Evolutionary conservation across 2,329 filamentous ascomycete species (phyloP).

Genomic region (Fusarium agapanthi): DNA sequence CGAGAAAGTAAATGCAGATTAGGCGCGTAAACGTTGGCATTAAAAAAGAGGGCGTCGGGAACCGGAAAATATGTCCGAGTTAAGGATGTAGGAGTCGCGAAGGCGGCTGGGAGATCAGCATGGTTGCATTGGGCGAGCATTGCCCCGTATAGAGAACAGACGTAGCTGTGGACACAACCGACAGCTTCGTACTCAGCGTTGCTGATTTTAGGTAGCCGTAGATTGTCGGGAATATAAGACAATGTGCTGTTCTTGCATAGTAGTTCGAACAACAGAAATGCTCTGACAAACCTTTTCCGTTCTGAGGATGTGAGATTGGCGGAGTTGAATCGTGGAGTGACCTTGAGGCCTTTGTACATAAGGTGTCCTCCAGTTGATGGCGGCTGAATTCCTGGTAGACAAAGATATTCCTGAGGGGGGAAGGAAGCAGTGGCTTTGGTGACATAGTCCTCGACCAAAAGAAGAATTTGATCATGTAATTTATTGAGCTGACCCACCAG

Average conservation of each 20-base stretch:
- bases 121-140: constrained; percentile 7
- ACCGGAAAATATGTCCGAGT: no score
- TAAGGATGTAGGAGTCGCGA: not conserved
- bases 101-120: not conserved
- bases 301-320: not conserved
- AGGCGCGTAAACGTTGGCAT: no score
- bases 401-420: constrained; percentile 14
- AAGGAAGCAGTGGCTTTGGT: constrained; percentile 22
- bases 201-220: not conserved
- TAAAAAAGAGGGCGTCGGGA: no score
- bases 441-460: constrained; percentile 26
- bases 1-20: no score
- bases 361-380: not conserved
- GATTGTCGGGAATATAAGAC: no score
- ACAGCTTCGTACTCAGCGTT: not conserved
- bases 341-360: not conserved
- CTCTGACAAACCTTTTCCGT: not conserved
- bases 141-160: constrained; percentile 16
- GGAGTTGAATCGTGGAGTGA: not conserved
- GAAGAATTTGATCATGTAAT: not conserved
- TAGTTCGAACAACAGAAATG: constrained; percentile 15
- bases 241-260: not conserved
- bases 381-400: not conserved
- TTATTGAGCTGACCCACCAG: not conserved
- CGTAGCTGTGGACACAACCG: constrained; percentile 10